Base-by-base conservation (phyloP, 306 rosid species). In the Vigna hirtella region DNA sequence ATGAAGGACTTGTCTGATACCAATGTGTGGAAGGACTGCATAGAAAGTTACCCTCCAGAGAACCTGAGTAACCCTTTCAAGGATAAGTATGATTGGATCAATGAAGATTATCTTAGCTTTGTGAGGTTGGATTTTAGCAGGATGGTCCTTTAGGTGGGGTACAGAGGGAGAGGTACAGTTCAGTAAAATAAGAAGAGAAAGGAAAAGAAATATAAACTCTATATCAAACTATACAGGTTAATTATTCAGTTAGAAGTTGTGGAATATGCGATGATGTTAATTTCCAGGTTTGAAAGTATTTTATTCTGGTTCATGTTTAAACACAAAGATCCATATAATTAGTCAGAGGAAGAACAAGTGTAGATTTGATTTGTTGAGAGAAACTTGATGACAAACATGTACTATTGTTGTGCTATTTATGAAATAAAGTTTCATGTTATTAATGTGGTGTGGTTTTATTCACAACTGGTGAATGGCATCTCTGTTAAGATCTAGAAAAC, bases 21-120 rank as follows among this genome's bases (percentile, higher is more conserved):
- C 14, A 94, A 94, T 79, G 96, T 83, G 28, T 94, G 98, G 98
- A 55, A 84, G 72, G 90, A 85, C 17, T 85, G 87, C 81, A 80
- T 94, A 7, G 74, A 88, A 0, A 77, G 51, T 59, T 94, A 92
- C 72, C 98, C 98, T 67, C 89, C 91, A 1, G 9, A 22, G 4
- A 26, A 86, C 16, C 16, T 82, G 0, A 61, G 1, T 62, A 90
- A 89, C 47, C 93, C 96, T 57, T 91, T 89, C 77, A 82, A 63
- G 85, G 94, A 90, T 32, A 94, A 88, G 76, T 92, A 80, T 66
- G 4, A 77, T 78, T 94, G 98, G 98, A 20, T 94, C 77, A 57
- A 92, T 36, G 94, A 94, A 2, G 97, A 94, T 5, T 26, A 10
- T 81, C 87, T 94, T 24, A 72, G 66, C 82, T 92, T 92, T 66